A percentile compares a stretch with the other conserved stretches of the same genome.
phyloP scores from a whole-genome alignment of 2,329 filamentous ascomycete genomes.

The Xylariaceae sp. region DNA sequence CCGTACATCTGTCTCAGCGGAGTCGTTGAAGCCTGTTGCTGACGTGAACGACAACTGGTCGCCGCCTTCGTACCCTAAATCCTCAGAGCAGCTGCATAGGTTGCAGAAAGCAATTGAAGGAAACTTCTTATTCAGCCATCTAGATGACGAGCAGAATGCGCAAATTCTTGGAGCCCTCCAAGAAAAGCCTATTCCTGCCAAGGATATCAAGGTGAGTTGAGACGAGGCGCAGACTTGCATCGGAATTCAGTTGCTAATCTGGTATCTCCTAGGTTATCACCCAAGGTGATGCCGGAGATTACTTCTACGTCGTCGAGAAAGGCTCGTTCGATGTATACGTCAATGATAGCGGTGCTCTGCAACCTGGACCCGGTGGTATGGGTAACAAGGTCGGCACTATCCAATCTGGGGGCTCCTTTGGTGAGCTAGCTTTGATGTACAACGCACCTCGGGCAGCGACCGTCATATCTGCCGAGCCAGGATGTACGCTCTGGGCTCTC shows the following conservation, averaged over 20 bases:
- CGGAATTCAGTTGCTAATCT: background rate
- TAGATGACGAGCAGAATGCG: constrained; percentile 86
- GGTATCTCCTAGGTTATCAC: constrained; percentile 69
- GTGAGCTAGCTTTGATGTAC: constrained; percentile 97
- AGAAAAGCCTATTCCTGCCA: constrained; percentile 92
- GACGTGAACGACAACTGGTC: constrained; percentile 85
- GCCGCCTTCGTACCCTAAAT: constrained; percentile 81
- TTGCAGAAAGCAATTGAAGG: constrained; percentile 76
- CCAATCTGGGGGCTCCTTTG: constrained; percentile 86
- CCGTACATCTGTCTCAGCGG: constrained; percentile 92
- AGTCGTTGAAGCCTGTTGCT: constrained; percentile 86
- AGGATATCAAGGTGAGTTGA: constrained; percentile 63
- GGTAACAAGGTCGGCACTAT: constrained; percentile 79
- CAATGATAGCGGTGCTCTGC: constrained; percentile 70
- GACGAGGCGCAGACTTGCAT: background rate
- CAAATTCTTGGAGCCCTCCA: constrained; percentile 87
- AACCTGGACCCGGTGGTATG: constrained; percentile 76
- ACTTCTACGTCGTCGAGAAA: constrained; percentile 94
- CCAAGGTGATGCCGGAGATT: constrained; percentile 93
- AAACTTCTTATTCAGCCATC: constrained; percentile 91
- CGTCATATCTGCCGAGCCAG: constrained; percentile 74
- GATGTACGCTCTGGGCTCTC: constrained; percentile 85
- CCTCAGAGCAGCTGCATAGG: constrained; percentile 72
- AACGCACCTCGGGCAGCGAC: constrained; percentile 95
- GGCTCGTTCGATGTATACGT: constrained; percentile 90